Evolutionary conservation across 1,139 yeast species (phyloP).

Genomic region (Diutina neorugosa): DNA sequence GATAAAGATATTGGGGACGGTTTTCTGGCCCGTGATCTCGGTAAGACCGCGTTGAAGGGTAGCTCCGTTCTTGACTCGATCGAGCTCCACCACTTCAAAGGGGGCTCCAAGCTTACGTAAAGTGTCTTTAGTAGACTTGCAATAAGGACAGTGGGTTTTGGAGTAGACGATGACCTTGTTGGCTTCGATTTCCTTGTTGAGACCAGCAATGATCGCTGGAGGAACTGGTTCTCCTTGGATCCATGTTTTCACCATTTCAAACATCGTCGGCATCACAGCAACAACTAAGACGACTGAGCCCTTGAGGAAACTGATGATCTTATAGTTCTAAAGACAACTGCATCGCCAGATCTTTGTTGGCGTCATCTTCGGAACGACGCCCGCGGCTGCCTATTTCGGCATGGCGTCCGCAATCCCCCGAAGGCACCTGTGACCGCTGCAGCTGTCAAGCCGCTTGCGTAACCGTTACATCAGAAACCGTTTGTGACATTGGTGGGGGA

Average conservation of each 20-base stretch:
- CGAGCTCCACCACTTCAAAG: conserved; percentile 15
- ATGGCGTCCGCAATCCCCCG: not conserved
- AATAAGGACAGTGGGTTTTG: conserved; percentile 20
- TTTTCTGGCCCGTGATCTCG: conserved; percentile 11
- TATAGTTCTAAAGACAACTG: not conserved
- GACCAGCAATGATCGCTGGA: conserved; percentile 11
- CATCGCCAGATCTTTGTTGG: not conserved
- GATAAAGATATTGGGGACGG: conserved; percentile 13
- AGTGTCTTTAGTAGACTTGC: conserved; percentile 13
- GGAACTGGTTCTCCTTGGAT: conserved; percentile 8
- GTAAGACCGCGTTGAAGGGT: conserved; percentile 9
- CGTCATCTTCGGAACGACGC: not conserved
- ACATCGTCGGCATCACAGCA: not conserved
- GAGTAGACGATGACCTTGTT: conserved; percentile 15
- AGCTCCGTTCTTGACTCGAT: conserved; percentile 12
- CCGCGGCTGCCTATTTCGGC: not conserved
- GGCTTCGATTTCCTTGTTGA: conserved; percentile 11
- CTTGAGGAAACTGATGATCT: not conserved
- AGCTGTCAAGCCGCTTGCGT: not conserved
- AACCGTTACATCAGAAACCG: no score
- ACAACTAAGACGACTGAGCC: not conserved
- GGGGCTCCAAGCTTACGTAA: conserved; percentile 10
- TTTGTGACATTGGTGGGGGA: not conserved
- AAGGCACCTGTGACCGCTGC: not conserved
- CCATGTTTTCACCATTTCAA: not conserved